Base-by-base conservation (phyloP, 1,139 yeast species). In the Yamadazyma blattariae region DNA sequence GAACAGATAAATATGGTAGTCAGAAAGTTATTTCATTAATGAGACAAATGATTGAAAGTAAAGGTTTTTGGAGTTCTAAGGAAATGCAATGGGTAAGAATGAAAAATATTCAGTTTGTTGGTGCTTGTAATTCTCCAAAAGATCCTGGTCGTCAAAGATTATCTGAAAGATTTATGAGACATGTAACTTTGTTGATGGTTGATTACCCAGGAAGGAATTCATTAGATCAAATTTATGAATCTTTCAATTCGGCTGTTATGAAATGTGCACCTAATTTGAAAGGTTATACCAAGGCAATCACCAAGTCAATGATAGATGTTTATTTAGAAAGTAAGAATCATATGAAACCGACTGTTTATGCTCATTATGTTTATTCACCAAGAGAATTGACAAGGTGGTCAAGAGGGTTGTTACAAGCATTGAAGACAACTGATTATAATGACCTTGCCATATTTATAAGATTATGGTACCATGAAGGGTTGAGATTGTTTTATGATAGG, bases 371-470 rank as follows among this genome's bases (percentile, higher is more conserved):
- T 1, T 85, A 83, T 52, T 83, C 95, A 18, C 97, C 98, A 0
- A 78, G 97, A 55, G 98, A 92, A 52, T 67, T 92, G 18, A 88
- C 97, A 0, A 64, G 97, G 40, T 88, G 96, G 95, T 66, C 79
- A 2, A 70, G 85, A 41, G 96, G 96, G n/a, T 58, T 92, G 1
- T 69, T 77, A 35, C 77, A 75, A 33, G 82, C 83, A 0, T 50
- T 84, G 10, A 59, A 63, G 37, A 56, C 69, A 1, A 45, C 61
- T 2, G 65, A 64, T 4, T 55, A 61, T 22, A 42, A 65, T 2
- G 50, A 61, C 1, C 48, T 77, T 12, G 62, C 61, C 23, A 68
- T 69, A 0, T 56, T 88, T 17, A 56, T 85, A 1, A 62, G 90
- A 25, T 48, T 87, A 2, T 86, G 95, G 92, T 83, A 80, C 10